Evolutionary conservation across 768 basidiomycete species (phyloP), one percentile per base, ranked within the genome.

Genomic region (Auriscalpium microsporum): DNA sequence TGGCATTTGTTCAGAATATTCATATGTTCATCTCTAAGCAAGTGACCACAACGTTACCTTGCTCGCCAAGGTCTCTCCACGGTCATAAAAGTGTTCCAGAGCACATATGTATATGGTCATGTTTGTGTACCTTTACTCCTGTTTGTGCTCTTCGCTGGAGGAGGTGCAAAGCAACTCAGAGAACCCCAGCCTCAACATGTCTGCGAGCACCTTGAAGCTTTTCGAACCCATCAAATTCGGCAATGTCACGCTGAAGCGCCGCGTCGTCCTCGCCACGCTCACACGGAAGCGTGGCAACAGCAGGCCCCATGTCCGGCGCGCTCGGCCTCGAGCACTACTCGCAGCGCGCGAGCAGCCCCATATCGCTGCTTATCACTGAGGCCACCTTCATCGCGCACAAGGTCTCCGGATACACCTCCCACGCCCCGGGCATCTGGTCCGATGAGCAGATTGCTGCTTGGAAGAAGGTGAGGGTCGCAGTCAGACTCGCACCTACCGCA

Each of bases 351-450:
- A 48, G 51, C 35, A 47, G 52, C 34, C 56, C 58, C 1, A 67
- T 38, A 34, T 51, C 17, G 45, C 33, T 54, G n/a, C 21, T 58
- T 19, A 66, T 73, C 54, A 64, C 69, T 10, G 71, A 72, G 60
- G 74, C 67, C 1, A 72, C 70, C 36, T 66, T 64, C 56, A 63
- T 69, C 54, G 56, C 63, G 2, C 45, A 52, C 2, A 45, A 56
- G 33, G 65, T 7, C 13, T 42, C 70, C 4, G 71, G 67, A 11
- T 67, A 64, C 3, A 64, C 4, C 13, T 42, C 47, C 11, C 55
- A 60, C 56, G 66, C 64, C 2, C 73, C 73, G 8, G 73, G 73
- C 16, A 66, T 72, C 42, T 55, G 54, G 54, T 23, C 14, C 19
- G 37, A 49, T 19, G 23, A 51, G 45, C 50, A 51, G 35, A 52